Conservation (phyloP, 257 asterid species). For the Thymus mandschuricus region DNA sequence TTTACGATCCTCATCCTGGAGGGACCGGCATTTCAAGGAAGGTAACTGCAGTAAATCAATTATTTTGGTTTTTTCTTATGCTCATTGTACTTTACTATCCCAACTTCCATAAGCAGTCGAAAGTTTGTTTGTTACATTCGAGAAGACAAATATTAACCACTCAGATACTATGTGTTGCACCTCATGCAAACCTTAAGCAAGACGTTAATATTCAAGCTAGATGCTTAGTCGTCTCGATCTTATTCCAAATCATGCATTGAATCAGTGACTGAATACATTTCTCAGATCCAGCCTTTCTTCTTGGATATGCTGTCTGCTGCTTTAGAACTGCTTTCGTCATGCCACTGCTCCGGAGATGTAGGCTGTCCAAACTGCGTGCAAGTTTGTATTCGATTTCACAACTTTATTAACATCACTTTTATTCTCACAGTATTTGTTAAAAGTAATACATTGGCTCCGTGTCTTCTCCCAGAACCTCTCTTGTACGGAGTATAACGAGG, state of each 20-base stretch:
- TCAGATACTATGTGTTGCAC: too few relatives aligned
- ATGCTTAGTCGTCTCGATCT: too few relatives aligned
- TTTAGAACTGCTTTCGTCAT: slow-evolving; percentile 74
- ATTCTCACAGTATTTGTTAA: too few relatives aligned
- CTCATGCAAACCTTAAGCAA: too few relatives aligned
- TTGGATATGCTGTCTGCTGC: slow-evolving; percentile 77
- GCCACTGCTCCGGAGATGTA: slow-evolving; percentile 74
- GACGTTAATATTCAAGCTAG: too few relatives aligned
- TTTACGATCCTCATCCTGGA: slow-evolving; percentile 96
- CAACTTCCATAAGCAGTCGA: slow-evolving; percentile 12
- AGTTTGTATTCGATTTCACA: slow-evolving; percentile 42
- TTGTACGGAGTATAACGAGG: slow-evolving; percentile 85
- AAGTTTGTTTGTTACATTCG: neutral
- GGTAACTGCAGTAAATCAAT: slow-evolving; percentile 48
- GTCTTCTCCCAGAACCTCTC: slow-evolving; percentile 55
- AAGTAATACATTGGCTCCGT: slow-evolving; percentile 18
- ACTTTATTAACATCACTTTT: neutral
- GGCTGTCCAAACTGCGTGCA: slow-evolving; percentile 96
- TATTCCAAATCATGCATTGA: too few relatives aligned
- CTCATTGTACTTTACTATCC: slow-evolving; percentile 2
- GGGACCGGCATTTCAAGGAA: slow-evolving; percentile 92
- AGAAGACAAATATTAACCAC: too few relatives aligned
- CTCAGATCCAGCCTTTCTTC: slow-evolving; percentile 79
- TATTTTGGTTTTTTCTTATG: neutral
- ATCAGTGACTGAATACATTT: neutral